Base-by-base conservation (phyloP, 371 early-diverging fungal genomes). In the Rhizomucor pusillus region DNA sequence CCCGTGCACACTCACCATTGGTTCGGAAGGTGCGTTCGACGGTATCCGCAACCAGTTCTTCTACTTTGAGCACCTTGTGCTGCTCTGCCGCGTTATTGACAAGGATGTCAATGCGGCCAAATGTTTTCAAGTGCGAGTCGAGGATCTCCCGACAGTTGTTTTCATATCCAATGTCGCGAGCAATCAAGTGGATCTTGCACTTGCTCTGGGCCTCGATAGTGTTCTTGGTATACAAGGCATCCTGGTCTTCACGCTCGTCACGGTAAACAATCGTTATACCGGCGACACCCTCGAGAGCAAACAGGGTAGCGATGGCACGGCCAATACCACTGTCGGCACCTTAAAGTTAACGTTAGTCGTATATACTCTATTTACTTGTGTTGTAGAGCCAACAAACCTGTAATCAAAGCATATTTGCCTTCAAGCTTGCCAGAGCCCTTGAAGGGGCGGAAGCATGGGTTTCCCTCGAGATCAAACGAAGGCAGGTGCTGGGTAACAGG, bases 1-100 rank as follows among this genome's bases (percentile, higher is more conserved):
- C 16, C 43, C 19, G n/a, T n/a, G n/a, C 39, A 25, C 43, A n/a
- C 50, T 60, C 67, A 75, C 75, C 77, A 67, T 68, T 82, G 52
- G 68, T 75, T 12, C 73, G 70, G 73, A 70, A 80, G n/a, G 73
- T 82, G 48, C 70, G 65, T 52, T 65, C 77, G 19, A 64, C 67
- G 4, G 66, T 68, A 18, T 57, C 62, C 18, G 63, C 63, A 18
- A 61, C 65, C 14, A 78, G 52, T 25, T 75, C 73, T 44, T 74
- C 73, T 3, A 70, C 64, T 33, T 57, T 63, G 18, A 57, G 44
- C 0, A 72, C 72, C 60, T 73, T 74, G 59, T 73, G 73, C 45
- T 83, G 81, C 45, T 80, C 82, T 19, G 83, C 80, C 43, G 86
- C 85, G 52, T 85, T 86, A 59, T 85, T 86, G 44, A 86, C 80